Base-by-base conservation (phyloP, 164 flowering plant genomes). In the Houttuynia cordata region DNA sequence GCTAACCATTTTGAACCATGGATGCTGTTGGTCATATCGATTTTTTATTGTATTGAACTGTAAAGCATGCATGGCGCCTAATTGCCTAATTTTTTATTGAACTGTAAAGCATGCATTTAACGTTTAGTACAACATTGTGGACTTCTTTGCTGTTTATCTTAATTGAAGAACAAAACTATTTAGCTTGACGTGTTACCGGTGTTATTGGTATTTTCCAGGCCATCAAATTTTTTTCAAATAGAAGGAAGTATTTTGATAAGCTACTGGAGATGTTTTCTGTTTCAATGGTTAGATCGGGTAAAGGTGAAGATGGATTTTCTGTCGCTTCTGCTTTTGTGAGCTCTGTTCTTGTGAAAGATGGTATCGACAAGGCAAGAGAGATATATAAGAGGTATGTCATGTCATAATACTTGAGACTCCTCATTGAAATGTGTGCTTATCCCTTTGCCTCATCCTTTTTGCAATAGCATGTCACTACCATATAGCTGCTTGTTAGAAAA, bases 251-350 rank as follows among this genome's bases (percentile, higher is more conserved):
- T 71, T 81, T 93, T 63, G 77, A 84, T 65, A 83, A 88, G 80
- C 76, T 93, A 64, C 76, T 90, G 57, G 81, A 88, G 66, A 69
- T 71, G 40, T 74, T 87, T 52, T 12, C 79, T 19, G 42, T 22
- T 41, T 64, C 75, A 55, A 65, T 86, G 73, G 73, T 81, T 25
- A 79, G 68, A 78, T 70, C 71, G 62, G 81, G 86, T 70, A 82
- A 78, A 56, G 64, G 69, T 64, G 91, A 82, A 50, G 58, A 60
- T 42, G 78, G 75, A 49, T 77, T 82, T 71, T 83, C 89, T 15
- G 79, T 88, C 49, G 77, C 96, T 24, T 81, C 89, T 57, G 74
- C 83, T 10, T 63, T 93, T 52, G 76, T 88, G 23, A 79, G 81
- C 64, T 63, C 65, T 63, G 70, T 80, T 66, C 77, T 86, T 64